Base-by-base conservation (phyloP, 768 basidiomycete genomes). In the Favolaschia claudopus region DNA sequence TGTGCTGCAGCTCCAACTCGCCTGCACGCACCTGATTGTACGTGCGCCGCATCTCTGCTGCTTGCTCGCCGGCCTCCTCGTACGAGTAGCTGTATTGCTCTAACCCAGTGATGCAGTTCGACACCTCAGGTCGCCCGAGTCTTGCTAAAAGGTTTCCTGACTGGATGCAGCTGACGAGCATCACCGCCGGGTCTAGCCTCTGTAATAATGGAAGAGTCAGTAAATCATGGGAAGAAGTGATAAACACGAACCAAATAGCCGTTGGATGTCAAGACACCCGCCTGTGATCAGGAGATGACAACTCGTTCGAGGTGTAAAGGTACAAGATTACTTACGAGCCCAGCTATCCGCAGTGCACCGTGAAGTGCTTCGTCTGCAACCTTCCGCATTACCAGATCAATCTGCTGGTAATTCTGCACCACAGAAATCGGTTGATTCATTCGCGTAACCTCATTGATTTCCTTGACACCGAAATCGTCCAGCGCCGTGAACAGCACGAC, bases 61-160 rank as follows among this genome's bases (percentile, higher is more conserved):
- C 90, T 67, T 89, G 85, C 27, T 92, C 91, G 36, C 86, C 90
- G 28, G 92, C 89, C 64, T 94, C 92, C 69, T 93, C 93, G 65
- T 93, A 94, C 19, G 92, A 89, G 66, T 88, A 85, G 67, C 91
- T 91, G 70, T 96, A 96, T 74, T 97, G 95, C 67, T 91, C 84
- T 22, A 97, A 80, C 27, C 92, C 95, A 22, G 83, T 85, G 66
- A 96, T 88, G 71, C 95, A 96, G 66, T 90, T 89, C 52, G 81
- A 75, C 29, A 91, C 93, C 73, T 96, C 95, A 1, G 88, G 86
- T 19, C 92, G 87, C 7, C 90, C 94, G n/a, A 91, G 75, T 24
- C 88, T 84, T 6, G 93, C 95, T 50, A 96, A 84, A 14, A 95
- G 79, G 44, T 82, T 85, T 13, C 95, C 95, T 1, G 94, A 91